Percentiles rank a stretch among this genome's conserved stretches.
Evolutionary conservation across 768 basidiomycete species (phyloP).

Genomic region (Calocybe gangraenosa): DNA sequence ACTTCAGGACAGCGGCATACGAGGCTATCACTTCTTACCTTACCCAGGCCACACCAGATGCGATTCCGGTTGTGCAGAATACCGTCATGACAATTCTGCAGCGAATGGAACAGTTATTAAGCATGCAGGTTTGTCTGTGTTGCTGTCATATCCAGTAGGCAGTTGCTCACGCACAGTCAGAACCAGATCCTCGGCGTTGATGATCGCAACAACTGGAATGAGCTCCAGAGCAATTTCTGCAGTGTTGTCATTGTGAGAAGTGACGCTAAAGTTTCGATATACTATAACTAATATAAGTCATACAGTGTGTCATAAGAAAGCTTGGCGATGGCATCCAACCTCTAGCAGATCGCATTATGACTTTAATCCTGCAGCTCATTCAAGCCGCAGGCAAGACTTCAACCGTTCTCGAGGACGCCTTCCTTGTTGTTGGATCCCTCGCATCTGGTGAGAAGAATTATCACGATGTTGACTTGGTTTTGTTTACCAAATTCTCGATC

Average conservation of each 20-base stretch:
- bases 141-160: not conserved
- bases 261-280: not conserved
- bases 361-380: conserved; percentile 79
- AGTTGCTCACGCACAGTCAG: conserved; percentile 27
- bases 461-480: not conserved
- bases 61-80: conserved; percentile 76
- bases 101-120: conserved; percentile 85
- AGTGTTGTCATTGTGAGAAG: conserved; percentile 77
- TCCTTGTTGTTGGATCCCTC: conserved; percentile 88
- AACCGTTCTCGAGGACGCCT: conserved; percentile 93
- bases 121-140: conserved; percentile 60
- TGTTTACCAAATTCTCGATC: conserved; percentile 8
- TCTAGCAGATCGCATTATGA: conserved; percentile 94
- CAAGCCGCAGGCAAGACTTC: conserved; percentile 88
- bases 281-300: not conserved
- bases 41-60: conserved; percentile 74
- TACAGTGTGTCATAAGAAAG: conserved; percentile 80
- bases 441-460: conserved; percentile 54
- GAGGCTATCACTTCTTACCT: conserved; percentile 91
- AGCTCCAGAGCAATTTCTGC: conserved; percentile 94
- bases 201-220: conserved; percentile 98
- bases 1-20: conserved; percentile 93
- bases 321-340: conserved; percentile 80
- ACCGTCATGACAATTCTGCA: conserved; percentile 78
- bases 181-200: conserved; percentile 93